These are phyloP conservation scores for Aspergillus fumigatus DNA, from an alignment of 2,329 filamentous ascomycete genomes.

Conservation along the genomic window DNA sequence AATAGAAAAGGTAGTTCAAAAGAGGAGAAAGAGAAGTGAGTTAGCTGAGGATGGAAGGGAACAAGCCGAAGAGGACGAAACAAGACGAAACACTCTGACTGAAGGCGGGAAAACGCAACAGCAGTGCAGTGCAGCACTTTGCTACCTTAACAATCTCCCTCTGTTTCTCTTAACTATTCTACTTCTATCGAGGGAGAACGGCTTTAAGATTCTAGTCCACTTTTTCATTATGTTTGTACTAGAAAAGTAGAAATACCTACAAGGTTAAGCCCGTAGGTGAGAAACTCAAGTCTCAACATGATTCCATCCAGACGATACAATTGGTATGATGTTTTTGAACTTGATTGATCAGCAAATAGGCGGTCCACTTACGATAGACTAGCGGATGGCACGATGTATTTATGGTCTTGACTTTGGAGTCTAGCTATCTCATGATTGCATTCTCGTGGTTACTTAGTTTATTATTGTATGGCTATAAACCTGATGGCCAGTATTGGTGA, in stretches of 20 bases:
- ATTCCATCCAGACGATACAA: background rate
- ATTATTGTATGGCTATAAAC: background rate
- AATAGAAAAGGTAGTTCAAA: background rate
- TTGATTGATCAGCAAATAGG: background rate
- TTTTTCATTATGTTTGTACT: background rate
- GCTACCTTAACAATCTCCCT: too few species aligned
- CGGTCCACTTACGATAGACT: background rate
- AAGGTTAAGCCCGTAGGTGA: background rate
- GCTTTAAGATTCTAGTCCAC: background rate
- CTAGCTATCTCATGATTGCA: background rate
- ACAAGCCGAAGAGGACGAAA: background rate
- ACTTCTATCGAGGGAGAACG: background rate
- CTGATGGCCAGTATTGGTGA: background rate
- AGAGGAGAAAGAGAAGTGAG: constrained; percentile 3
- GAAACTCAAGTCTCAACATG: background rate
- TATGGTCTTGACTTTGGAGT: background rate
- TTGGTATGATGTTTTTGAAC: background rate
- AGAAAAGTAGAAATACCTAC: background rate
- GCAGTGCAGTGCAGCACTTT: background rate
- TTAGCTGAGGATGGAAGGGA: background rate
- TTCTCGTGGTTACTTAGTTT: background rate
- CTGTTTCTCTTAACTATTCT: too few species aligned
- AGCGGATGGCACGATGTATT: background rate
- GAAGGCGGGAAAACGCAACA: background rate
- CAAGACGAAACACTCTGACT: constrained; percentile 3